A percentile compares a stretch with the other conserved stretches of the same genome.
Conservation (phyloP, 179 eudicot species). For the Carnegiea gigantea region DNA sequence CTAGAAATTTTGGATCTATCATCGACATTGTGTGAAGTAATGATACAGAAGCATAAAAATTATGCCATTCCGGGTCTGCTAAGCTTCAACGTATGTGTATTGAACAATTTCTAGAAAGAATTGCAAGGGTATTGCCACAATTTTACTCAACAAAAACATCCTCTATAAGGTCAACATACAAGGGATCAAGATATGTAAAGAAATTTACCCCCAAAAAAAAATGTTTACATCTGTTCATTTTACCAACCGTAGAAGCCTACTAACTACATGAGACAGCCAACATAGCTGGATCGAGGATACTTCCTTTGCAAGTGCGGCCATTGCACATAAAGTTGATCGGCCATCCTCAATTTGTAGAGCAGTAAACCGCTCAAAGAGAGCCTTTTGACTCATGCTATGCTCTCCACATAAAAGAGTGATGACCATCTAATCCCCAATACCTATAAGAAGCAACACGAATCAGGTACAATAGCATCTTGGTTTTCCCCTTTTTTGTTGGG, state of each 20-base stretch:
- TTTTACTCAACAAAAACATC: background rate
- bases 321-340: constrained; percentile 85
- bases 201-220: background rate
- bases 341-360: constrained; percentile 73
- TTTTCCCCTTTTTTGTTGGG: background rate
- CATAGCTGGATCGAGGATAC: constrained; percentile 72
- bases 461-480: background rate
- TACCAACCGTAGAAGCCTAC: background rate
- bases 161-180: background rate
- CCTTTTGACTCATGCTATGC: constrained; percentile 86
- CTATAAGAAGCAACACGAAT: constrained; percentile 36
- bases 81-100: background rate
- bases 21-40: background rate
- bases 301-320: constrained; percentile 86
- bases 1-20: no score
- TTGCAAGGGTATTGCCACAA: background rate
- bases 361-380: constrained; percentile 80
- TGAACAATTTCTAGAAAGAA: background rate
- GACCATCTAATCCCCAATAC: constrained; percentile 85
- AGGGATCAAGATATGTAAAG: background rate
- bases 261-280: constrained; percentile 78
- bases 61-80: background rate
- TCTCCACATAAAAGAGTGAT: constrained; percentile 80
- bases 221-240: background rate
- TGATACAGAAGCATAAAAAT: background rate